Conservation (phyloP, 495 filamentous ascomycete species). For the Terfezia claveryi region DNA sequence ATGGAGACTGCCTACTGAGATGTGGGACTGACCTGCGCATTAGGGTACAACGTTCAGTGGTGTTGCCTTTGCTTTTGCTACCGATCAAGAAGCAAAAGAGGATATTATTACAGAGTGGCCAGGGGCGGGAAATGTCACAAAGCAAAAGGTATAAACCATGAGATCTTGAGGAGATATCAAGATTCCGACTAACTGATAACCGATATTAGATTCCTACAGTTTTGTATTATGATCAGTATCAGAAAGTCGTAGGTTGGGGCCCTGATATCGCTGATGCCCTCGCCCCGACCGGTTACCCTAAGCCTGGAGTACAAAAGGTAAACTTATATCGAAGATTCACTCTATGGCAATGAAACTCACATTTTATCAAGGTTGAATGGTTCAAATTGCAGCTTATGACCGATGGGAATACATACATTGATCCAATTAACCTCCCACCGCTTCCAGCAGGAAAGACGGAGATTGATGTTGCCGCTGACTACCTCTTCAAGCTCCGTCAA, state of each 20-base stretch:
- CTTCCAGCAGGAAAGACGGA: slow-evolving; percentile 59
- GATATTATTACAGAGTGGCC: slow-evolving; percentile 69
- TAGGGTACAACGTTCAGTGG: slow-evolving; percentile 60
- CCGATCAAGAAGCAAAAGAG: slow-evolving; percentile 52
- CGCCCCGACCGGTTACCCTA: slow-evolving; percentile 58
- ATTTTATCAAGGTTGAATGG: slow-evolving; percentile 39
- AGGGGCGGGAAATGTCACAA: slow-evolving; percentile 52
- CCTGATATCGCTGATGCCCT: slow-evolving; percentile 61
- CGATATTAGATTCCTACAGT: slow-evolving; percentile 47
- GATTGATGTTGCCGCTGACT: slow-evolving; percentile 60
- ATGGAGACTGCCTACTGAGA: not conserved
- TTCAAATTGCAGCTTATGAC: slow-evolving; percentile 69
- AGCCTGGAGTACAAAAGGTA: slow-evolving; percentile 51
- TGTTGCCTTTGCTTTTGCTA: slow-evolving; percentile 59
- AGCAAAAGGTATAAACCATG: slow-evolving; percentile 38
- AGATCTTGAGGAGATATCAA: too few species aligned
- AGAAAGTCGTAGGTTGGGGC: slow-evolving; percentile 64
- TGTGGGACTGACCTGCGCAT: slow-evolving; percentile 1
- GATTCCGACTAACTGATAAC: not conserved
- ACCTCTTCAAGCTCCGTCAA: slow-evolving; percentile 57
- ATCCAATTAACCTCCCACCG: slow-evolving; percentile 58
- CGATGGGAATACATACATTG: slow-evolving; percentile 61
- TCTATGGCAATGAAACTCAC: not conserved
- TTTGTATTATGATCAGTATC: slow-evolving; percentile 63
- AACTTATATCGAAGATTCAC: not conserved